Base-by-base conservation (phyloP, 176 grass and related monocot species). In the Oryza coarctata region DNA sequence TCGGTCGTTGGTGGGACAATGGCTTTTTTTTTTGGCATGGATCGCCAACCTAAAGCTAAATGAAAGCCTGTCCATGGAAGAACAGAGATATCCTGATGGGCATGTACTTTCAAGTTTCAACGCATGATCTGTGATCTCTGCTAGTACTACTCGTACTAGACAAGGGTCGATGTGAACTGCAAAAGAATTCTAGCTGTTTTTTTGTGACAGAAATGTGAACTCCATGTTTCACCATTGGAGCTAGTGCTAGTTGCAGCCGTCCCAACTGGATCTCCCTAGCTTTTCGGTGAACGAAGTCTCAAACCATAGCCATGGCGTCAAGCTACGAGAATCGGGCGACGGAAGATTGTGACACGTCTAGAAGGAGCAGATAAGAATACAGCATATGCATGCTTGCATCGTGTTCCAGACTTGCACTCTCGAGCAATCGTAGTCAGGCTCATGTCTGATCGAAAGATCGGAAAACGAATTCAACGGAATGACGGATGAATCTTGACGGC, bases 401-500 rank as follows among this genome's bases (percentile, higher is more conserved):
- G 57, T 38, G 1, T 9, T 70, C 31, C 3, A 65, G 71, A 28
- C 18, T 62, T 58, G 65, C 39, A 47, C 25, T 30, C 12, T 63
- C 23, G 30, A 52, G 0, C 49, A n/a, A n/a, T n/a, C n/a, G n/a
- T n/a, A n/a, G n/a, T 52, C 6, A 0, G 27, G 18, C 28, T 66
- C 40, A 52, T 52, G 47, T 50, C 47, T 14, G 39, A 41, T 75
- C n/a, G 15, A 17, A 43, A 38, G 38, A 33, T 15, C 18, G 31
- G 12, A 27, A 18, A 36, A 14, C 43, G 50, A 4, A 61, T 82
- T 11, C 34, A 52, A 52, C 49, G n/a, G n/a, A n/a, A n/a, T n/a
- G n/a, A n/a, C n/a, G 49, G 49, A 22, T 29, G 71, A 81, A 79
- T 76, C 77, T 77, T 84, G 87, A 85, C 76, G 87, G 71, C 82